Evolutionary conservation across 208 protist species (phyloP).

Genomic region (Trypanosoma caninum): DNA sequence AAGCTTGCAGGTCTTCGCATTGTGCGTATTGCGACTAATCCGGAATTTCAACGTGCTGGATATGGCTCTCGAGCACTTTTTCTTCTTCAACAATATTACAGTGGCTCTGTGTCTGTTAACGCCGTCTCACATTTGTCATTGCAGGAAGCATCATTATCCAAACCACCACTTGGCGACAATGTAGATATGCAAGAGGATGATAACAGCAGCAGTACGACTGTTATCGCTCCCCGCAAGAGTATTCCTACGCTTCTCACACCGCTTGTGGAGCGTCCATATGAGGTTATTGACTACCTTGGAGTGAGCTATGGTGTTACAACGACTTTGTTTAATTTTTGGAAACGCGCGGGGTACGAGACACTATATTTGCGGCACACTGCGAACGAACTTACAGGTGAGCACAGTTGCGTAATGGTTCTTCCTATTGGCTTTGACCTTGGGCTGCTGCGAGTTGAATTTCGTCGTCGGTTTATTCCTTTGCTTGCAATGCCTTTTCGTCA

Average conservation of each 20-base stretch:
- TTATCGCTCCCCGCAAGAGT: constrained; percentile 37
- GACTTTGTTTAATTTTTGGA: constrained; percentile 98
- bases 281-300: constrained; percentile 97
- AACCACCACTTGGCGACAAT: constrained; percentile 11
- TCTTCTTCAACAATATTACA: constrained; percentile 94
- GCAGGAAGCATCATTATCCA: not conserved
- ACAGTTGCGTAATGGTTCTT: constrained; percentile 98
- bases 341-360: constrained; percentile 73
- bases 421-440: constrained; percentile 66
- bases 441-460: constrained; percentile 88
- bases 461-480: constrained; percentile 86
- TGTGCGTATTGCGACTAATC: constrained; percentile 99
- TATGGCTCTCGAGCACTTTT: constrained; percentile 96
- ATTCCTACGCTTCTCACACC: constrained; percentile 83
- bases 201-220: constrained; percentile 13
- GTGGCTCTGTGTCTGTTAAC: constrained; percentile 76
- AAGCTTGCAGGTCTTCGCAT: constrained; percentile 95
- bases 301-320: constrained; percentile 96
- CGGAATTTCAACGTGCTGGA: constrained; percentile 94
- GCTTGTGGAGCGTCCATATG: constrained; percentile 85
- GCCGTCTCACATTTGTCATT: constrained; percentile 14
- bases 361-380: constrained; percentile 91
- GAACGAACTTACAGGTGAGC: constrained; percentile 99
- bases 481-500: constrained; percentile 92
- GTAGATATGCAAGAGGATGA: constrained; percentile 14